Evolutionary conservation across 2,329 filamentous ascomycete genomes (phyloP).

Genomic region (Aureobasidium sp.): DNA sequence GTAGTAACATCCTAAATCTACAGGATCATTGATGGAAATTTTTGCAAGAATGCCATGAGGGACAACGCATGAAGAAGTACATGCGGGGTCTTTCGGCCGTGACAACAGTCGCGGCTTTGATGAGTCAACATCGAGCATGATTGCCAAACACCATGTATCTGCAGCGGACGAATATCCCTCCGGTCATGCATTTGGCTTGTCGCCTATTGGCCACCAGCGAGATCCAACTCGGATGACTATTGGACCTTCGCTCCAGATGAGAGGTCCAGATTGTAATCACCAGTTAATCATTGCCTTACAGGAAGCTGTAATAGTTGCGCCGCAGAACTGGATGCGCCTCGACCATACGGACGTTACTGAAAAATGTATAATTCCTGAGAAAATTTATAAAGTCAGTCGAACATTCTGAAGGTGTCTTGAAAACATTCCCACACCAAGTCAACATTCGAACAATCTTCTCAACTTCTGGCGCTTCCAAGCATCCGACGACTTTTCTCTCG

Average conservation of each 20-base stretch:
- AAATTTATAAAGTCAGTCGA: not conserved
- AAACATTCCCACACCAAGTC: not conserved
- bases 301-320: not conserved
- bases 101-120: not conserved
- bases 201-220: not conserved
- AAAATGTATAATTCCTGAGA: not conserved
- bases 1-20: not conserved
- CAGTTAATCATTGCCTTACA: not conserved
- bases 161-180: too few relatives aligned
- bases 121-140: not conserved
- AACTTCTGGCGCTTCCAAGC: too few relatives aligned
- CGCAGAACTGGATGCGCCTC: not conserved
- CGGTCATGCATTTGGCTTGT: too few relatives aligned
- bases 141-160: too few relatives aligned
- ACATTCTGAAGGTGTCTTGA: not conserved
- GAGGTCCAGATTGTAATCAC: not conserved
- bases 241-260: not conserved
- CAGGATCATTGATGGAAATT: too few relatives aligned
- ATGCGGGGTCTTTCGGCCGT: too few relatives aligned
- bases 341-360: not conserved
- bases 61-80: too few relatives aligned
- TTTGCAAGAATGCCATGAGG: not conserved
- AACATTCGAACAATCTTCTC: too few relatives aligned
- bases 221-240: not conserved
- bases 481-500: too few relatives aligned